Percentiles rank a stretch among this genome's conserved stretches.
phyloP scores from a whole-genome alignment of 148 eudicot genomes.

The Rhododendron vialii region DNA sequence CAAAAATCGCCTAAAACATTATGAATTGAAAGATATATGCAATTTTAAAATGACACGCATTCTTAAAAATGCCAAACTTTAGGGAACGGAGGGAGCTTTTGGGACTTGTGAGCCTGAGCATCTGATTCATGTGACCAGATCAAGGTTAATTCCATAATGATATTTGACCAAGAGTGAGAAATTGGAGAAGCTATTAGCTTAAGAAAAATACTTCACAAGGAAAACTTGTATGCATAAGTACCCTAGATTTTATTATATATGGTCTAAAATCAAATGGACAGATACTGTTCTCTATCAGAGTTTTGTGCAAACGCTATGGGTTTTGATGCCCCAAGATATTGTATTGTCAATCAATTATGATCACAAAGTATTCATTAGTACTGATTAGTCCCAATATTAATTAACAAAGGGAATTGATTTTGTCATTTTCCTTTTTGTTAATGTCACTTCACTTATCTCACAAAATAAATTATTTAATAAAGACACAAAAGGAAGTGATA shows the following conservation, averaged over 20 bases:
- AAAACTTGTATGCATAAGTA: background rate
- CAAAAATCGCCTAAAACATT: too few species aligned
- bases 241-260: background rate
- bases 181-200: background rate
- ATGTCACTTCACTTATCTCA: too few species aligned
- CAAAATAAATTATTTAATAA: too few species aligned
- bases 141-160: background rate
- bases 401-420: too few species aligned
- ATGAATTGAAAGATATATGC: too few species aligned
- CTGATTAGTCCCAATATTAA: too few species aligned
- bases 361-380: background rate
- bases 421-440: too few species aligned
- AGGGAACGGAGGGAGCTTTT: too few species aligned
- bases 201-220: background rate
- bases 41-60: too few species aligned
- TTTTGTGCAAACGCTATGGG: too few species aligned
- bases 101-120: background rate
- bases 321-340: background rate
- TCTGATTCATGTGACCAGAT: constrained; percentile 13
- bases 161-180: background rate
- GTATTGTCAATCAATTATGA: background rate
- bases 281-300: background rate
- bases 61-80: too few species aligned
- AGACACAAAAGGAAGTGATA: too few species aligned
- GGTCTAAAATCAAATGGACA: background rate